These are phyloP conservation scores for Komagataella pseudopastoris DNA, from an alignment of 805 yeast genomes.

Conservation along the genomic window DNA sequence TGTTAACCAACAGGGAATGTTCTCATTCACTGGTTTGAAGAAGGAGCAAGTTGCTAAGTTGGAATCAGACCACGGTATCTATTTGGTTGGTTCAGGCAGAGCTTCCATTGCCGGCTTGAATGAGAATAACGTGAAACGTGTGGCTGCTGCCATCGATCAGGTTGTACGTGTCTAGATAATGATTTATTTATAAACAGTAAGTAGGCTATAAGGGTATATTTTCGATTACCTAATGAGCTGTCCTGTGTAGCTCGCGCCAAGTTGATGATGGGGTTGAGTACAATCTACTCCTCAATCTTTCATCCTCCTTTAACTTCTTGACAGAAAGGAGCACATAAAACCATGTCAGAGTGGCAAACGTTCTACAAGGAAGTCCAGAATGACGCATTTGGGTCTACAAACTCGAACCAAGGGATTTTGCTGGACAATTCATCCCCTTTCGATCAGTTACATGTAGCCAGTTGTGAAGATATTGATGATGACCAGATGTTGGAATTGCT, in stretches of 20 bases:
- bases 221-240: not conserved
- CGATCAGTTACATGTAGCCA: not conserved
- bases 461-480: not conserved
- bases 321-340: not conserved
- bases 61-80: conserved; percentile 69
- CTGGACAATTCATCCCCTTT: not conserved
- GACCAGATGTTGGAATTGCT: not conserved
- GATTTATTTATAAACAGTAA: not conserved
- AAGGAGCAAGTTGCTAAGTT: conserved; percentile 66
- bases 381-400: not conserved
- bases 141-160: conserved; percentile 72
- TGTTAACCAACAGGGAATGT: conserved; percentile 88
- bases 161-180: conserved; percentile 28
- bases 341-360: not conserved
- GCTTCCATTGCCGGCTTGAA: conserved; percentile 92
- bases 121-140: conserved; percentile 59
- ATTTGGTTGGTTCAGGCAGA: conserved; percentile 73
- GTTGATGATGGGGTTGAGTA: not conserved
- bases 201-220: not conserved
- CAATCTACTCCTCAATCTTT: not conserved
- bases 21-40: conserved; percentile 81
- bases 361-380: not conserved
- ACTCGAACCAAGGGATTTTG: not conserved
- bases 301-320: not conserved
- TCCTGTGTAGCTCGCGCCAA: not conserved